Conservation (phyloP, 2,329 filamentous ascomycete species). For the Fusarium sp. region DNA sequence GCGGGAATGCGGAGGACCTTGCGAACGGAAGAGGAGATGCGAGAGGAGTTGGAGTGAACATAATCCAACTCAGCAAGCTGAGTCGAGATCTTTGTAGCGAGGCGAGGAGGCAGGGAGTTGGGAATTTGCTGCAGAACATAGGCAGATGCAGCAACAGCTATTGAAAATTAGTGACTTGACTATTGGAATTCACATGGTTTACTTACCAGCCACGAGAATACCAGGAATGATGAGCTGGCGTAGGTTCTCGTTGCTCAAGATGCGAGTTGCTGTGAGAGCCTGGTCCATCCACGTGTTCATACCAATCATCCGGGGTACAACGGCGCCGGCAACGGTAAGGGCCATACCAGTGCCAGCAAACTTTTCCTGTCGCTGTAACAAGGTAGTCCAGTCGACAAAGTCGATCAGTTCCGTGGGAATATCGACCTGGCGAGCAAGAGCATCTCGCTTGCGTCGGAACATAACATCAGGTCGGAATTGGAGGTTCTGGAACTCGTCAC, state of each 20-base stretch:
- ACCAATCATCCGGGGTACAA: constrained; percentile 83
- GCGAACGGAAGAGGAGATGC: constrained; percentile 86
- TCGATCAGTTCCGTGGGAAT: constrained; percentile 89
- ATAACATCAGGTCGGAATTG: constrained; percentile 92
- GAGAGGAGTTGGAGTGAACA: constrained; percentile 84
- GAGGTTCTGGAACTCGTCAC: constrained; percentile 84
- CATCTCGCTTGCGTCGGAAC: constrained; percentile 87
- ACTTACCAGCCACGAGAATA: constrained; percentile 79
- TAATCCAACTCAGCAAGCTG: constrained; percentile 89
- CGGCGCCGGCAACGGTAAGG: constrained; percentile 86
- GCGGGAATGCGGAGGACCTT: constrained; percentile 89
- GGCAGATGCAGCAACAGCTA: constrained; percentile 77
- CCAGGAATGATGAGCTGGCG: constrained; percentile 84
- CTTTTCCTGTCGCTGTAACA: constrained; percentile 94
- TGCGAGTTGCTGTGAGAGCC: constrained; percentile 79
- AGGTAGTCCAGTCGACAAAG: constrained; percentile 86
- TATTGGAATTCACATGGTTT: not conserved
- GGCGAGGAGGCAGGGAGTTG: constrained; percentile 83
- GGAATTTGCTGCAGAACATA: constrained; percentile 91
- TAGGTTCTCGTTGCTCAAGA: constrained; percentile 83
- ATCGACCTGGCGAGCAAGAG: constrained; percentile 83
- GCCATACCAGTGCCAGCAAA: constrained; percentile 94
- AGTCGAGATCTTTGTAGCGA: constrained; percentile 83
- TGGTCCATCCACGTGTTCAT: constrained; percentile 91
- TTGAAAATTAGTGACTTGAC: constrained; percentile 22